Base-by-base conservation (phyloP, 192 early-diverging fungal genomes). In the Dissophora globulifera region DNA sequence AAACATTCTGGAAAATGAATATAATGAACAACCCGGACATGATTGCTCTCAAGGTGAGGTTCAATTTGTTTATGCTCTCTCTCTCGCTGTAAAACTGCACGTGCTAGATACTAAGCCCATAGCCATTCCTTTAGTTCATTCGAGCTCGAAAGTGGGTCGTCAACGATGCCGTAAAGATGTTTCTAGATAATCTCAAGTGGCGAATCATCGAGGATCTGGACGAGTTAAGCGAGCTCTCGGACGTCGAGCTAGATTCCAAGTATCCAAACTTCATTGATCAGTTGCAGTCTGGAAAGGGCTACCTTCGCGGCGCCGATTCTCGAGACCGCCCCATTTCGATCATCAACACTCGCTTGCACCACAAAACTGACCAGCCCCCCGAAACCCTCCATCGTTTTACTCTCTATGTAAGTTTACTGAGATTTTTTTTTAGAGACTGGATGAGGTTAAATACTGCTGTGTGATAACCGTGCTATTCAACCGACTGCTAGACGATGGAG, bases 91-190 rank as follows among this genome's bases (percentile, higher is more conserved):
- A 4, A n/a, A 45, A 6, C n/a, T n/a, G 9, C 16, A 4, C n/a
- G 49, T 1, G 0, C 6, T 30, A 74, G 94, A 96, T 75, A 67
- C 86, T 0, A 66, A 93, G n/a, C 31, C n/a, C n/a, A n/a, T n/a
- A n/a, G n/a, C n/a, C n/a, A n/a, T n/a, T 92, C 42, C 83, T 94
- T 33, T 85, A 94, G 17, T 96, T 93, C 75, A 76, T 96, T 49
- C 85, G 95, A 29, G 95, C 95, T 19, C 85, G 95, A 50, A 96
- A 96, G 61, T 97, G 94, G 93, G 85, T 94, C 55, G 82, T 92
- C 3, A 74, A 88, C 35, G 89, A 89, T 42, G 92, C 94, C 0
- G 72, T 91, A 8, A 80, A 64, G 5, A 95, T 96, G 95, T 50
- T 91, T 16, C 58, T 90, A 25, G 74, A 84, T 25, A 83, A 88